Base-by-base conservation (phyloP, 108 stramenopile species). In the Discostella pseudostelligera region DNA sequence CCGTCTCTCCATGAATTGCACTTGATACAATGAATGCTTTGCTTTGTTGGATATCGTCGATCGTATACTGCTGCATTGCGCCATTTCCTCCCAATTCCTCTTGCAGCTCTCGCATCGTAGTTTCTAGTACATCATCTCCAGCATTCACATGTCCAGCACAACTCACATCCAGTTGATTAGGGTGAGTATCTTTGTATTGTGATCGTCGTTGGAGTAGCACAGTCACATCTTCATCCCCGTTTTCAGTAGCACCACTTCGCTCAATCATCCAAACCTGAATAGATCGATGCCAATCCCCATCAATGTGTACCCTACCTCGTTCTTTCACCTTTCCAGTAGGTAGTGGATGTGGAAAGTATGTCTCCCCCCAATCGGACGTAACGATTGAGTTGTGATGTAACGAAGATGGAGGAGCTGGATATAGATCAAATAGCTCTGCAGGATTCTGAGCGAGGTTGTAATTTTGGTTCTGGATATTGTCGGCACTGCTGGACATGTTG, bases 281-380 rank as follows among this genome's bases (percentile, higher is more conserved):
- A 7, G 76, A 77, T 7, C 76, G 62, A 58, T 77, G 76, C 76
- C 76, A 77, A 59, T 77, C 68, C 24, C 76, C 76, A 28, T 77
- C 68, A 11, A 16, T 21, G 57, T 77, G 76, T 21, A 77, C 68
- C 32, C 39, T 43, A 32, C 55, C 39, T 44, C 76, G 14, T 40
- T 65, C 61, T 46, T 77, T 77, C 37, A 67, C 57, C 26, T 47
- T 16, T n/a, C 76, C 76, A 11, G 69, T 77, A 2, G 69, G 59
- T 59, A 55, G 56, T 17, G 76, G 76, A 14, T 24, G 50, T 11
- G 76, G 76, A 62, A 70, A 69, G 59, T 65, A 70, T 3, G 43
- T 21, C 4, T 69, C 59, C 24, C 68, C 76, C 76, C 76, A 77
- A 22, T 47, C 64, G 4, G 68, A 37, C 10, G 48, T 53, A 29